Base-by-base conservation (phyloP, 768 basidiomycete genomes). In the Panus rudis region DNA sequence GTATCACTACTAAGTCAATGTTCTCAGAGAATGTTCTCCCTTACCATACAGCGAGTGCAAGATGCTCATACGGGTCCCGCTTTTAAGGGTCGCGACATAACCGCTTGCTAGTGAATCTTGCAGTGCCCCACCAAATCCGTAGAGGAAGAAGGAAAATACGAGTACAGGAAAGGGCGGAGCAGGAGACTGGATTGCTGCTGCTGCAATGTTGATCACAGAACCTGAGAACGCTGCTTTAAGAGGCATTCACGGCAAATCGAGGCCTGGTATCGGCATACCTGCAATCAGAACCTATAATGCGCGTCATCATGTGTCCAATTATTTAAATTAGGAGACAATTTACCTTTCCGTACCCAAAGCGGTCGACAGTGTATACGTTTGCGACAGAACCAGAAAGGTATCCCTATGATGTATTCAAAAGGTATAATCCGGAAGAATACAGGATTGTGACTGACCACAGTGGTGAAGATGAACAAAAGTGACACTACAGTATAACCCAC, bases 31-130 rank as follows among this genome's bases (percentile, higher is more conserved):
- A 11, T 31, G 30, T 31, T 31, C 16, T 11, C 14, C 20, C 41
- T 12, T 39, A 71, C 81, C 81, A 51, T 84, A 85, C 2, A 72
- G 66, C 6, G 79, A 78, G 50, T 82, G 78, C 19, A 84, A 52
- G 14, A 87, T 39, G 5, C 82, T 75, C 79, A 88, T 84, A 55
- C 84, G 84, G 0, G 63, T 56, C 45, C 76, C 71, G 1, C 76
- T 55, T 46, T 69, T 70, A 6, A 84, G 61, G 33, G 64, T 70
- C 3, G 79, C 81, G 12, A 87, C 74, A 46, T 73, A 86, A 7
- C 76, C 80, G 52, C 81, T 82, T 1, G 81, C 72, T 62, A 81
- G 81, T 0, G 83, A 81, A 45, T 84, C 78, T 78, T 84, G 71
- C 6, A 76, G 48, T 1, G 76, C 62, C 27, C 69, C 46, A 3